phyloP scores from a whole-genome alignment of 139 green algal genomes.

The Chlamydomonas eustigma region DNA sequence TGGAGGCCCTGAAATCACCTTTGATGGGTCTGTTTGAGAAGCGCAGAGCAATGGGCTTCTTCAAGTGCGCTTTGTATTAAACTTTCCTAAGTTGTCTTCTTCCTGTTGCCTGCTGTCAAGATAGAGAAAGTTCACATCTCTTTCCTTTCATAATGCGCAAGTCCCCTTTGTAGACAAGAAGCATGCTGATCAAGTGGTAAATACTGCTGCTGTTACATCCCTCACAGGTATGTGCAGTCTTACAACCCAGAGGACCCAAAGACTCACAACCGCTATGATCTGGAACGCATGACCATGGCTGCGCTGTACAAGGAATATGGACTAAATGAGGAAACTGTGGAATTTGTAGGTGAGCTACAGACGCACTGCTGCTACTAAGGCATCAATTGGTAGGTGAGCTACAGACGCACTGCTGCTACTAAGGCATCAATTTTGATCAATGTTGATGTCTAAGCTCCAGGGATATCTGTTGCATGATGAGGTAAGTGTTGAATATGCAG shows the following conservation, averaged over 20 bases:
- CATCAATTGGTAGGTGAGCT: slow-evolving; percentile 90
- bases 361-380: no score
- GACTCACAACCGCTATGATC: slow-evolving; percentile 84
- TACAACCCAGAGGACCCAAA: slow-evolving; percentile 76
- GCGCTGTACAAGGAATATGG: slow-evolving; percentile 68
- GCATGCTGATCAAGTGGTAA: no score
- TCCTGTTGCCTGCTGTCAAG: no score
- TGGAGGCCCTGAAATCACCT: slow-evolving; percentile 85
- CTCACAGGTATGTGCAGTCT: slow-evolving; percentile 83
- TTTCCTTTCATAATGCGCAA: no score
- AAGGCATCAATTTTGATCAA: no score
- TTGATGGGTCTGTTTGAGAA: slow-evolving; percentile 99
- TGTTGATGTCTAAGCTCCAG: no score
- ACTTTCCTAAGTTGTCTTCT: no score
- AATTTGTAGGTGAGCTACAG: slow-evolving; percentile 85
- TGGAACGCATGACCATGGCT: slow-evolving; percentile 81
- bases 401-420: slow-evolving; percentile 86
- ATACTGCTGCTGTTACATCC: not conserved
- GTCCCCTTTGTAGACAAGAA: no score
- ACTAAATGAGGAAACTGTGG: slow-evolving; percentile 44
- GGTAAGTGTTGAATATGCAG: no score
- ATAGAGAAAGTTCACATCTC: no score
- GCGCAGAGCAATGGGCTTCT: slow-evolving; percentile 87
- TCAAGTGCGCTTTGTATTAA: no score
- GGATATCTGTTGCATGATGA: no score